A percentile compares a stretch with the other conserved stretches of the same genome.
phyloP scores from a whole-genome alignment of 1,139 yeast species.

The Geotrichum cucujoidarum region DNA sequence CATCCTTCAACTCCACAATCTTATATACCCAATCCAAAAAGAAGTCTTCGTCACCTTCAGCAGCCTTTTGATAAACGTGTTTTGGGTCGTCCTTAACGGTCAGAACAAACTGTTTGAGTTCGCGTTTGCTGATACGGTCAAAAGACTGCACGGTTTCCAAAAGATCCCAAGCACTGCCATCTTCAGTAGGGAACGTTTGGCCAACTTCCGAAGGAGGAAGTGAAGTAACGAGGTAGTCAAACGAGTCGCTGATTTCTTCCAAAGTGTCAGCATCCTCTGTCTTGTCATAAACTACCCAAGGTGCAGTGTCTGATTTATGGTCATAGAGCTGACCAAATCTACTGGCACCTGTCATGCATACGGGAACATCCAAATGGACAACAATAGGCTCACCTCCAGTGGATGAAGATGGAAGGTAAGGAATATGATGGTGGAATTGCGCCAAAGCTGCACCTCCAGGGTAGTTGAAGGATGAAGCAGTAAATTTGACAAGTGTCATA shows the following conservation, averaged over 20 bases:
- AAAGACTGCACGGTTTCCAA: slow-evolving; percentile 39
- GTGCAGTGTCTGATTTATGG: slow-evolving; percentile 19
- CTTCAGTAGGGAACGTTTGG: slow-evolving; percentile 23
- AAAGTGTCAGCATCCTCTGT: slow-evolving; percentile 51
- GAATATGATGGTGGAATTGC: slow-evolving; percentile 47
- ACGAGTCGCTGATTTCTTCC: slow-evolving; percentile 46
- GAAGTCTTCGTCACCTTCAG: slow-evolving; percentile 1
- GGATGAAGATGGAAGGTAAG: slow-evolving; percentile 9
- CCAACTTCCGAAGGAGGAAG: slow-evolving; percentile 26
- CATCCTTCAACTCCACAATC: slow-evolving; percentile 22
- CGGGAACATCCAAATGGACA: slow-evolving; percentile 71
- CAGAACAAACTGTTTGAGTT: background rate
- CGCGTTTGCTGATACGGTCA: slow-evolving; percentile 34
- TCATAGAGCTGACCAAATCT: slow-evolving; percentile 59
- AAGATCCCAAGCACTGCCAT: slow-evolving; percentile 39
- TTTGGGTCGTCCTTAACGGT: slow-evolving; percentile 20
- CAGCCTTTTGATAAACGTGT: background rate
- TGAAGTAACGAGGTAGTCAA: slow-evolving; percentile 59
- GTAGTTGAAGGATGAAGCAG: slow-evolving; percentile 68
- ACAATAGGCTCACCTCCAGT: slow-evolving; percentile 21
- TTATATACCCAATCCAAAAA: slow-evolving; percentile 7
- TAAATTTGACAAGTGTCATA: slow-evolving; percentile 50
- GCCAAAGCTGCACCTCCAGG: slow-evolving; percentile 82
- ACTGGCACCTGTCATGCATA: slow-evolving; percentile 86
- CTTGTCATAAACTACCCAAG: slow-evolving; percentile 61